Percentiles rank a stretch among this genome's conserved stretches.
Evolutionary conservation across 768 basidiomycete genomes (phyloP).

Genomic region (Collybia mongolica): DNA sequence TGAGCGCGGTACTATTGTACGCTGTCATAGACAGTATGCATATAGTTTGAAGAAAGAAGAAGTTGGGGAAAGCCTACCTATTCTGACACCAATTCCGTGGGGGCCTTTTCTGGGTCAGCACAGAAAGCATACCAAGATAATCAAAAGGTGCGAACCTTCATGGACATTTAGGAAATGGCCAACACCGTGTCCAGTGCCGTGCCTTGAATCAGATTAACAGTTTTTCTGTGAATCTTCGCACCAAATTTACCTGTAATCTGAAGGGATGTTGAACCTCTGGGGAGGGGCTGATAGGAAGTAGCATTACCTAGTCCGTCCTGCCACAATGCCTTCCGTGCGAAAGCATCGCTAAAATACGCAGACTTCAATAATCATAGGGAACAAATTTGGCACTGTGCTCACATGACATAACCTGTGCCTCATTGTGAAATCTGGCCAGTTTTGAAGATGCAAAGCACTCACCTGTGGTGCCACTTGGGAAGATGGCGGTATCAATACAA

Average conservation of each 20-base stretch:
- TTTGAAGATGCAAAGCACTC: slow-evolving; percentile 14
- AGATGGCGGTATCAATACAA: slow-evolving; percentile 80
- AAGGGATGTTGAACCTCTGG: background rate
- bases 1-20: slow-evolving; percentile 70
- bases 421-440: background rate
- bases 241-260: slow-evolving; percentile 55
- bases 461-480: slow-evolving; percentile 82
- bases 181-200: slow-evolving; percentile 94
- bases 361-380: background rate
- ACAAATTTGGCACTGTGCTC: slow-evolving; percentile 10
- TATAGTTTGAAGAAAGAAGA: background rate
- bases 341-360: slow-evolving; percentile 61
- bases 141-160: slow-evolving; percentile 50
- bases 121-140: background rate
- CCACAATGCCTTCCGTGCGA: slow-evolving; percentile 80
- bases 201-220: slow-evolving; percentile 40
- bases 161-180: slow-evolving; percentile 95
- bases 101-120: slow-evolving; percentile 36
- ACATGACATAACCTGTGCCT: slow-evolving; percentile 57
- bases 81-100: slow-evolving; percentile 62
- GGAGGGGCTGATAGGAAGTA: slow-evolving; percentile 5
- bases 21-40: slow-evolving; percentile 30
- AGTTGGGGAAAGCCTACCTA: slow-evolving; percentile 27
- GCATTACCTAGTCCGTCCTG: slow-evolving; percentile 77
- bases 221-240: background rate